Evolutionary conservation across 129 eudicot species (phyloP).

Genomic region (Flaveria robusta): DNA sequence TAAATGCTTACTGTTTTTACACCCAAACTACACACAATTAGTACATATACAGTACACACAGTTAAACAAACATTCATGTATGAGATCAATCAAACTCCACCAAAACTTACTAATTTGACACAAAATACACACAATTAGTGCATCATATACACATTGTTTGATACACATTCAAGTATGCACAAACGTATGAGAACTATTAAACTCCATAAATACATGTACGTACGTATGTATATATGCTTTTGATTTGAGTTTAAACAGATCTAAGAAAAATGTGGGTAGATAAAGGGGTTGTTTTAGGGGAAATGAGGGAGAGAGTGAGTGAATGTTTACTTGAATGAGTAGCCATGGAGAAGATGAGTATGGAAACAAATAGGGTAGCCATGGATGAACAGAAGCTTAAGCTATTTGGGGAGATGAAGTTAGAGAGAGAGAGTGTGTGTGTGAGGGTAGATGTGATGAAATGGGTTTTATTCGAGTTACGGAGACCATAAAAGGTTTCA

Average conservation of each 20-base stretch:
- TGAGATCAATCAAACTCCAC: too few relatives aligned
- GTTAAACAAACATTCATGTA: not conserved
- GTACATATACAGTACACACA: not conserved
- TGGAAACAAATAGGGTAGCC: constrained; percentile 43
- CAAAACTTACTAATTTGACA: too few relatives aligned
- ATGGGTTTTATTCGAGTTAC: constrained; percentile 9
- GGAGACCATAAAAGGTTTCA: constrained; percentile 16
- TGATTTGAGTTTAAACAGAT: not conserved
- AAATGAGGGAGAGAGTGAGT: not conserved
- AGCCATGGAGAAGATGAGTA: constrained; percentile 63
- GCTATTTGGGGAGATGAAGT: constrained; percentile 22
- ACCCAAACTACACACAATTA: not conserved
- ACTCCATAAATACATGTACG: not conserved
- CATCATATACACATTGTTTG: too few relatives aligned
- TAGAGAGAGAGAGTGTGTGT: constrained; percentile 15
- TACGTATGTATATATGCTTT: not conserved
- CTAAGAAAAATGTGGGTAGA: not conserved
- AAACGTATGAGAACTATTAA: too few relatives aligned
- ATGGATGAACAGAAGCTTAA: constrained; percentile 28
- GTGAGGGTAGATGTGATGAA: not conserved
- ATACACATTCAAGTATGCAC: too few relatives aligned
- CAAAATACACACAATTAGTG: too few relatives aligned
- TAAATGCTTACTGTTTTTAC: not conserved
- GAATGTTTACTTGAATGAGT: constrained; percentile 55
- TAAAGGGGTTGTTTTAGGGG: not conserved